Conservation (phyloP, 108 stramenopile species). For the Fragilaria crotonensis region DNA sequence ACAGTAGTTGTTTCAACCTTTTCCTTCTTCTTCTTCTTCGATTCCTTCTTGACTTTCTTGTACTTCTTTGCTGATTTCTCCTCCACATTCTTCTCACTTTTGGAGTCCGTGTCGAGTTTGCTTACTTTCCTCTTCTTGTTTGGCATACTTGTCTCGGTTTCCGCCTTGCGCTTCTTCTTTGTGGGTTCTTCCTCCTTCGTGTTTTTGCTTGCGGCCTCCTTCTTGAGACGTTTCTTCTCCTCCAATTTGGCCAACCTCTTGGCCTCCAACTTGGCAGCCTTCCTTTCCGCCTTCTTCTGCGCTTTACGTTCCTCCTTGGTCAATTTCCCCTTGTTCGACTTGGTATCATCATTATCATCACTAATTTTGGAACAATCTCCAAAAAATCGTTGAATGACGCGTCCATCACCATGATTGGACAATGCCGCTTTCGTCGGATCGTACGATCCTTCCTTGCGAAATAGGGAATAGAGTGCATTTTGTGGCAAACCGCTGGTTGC, state of each 20-base stretch:
- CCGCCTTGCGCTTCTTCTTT: background rate
- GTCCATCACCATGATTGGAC: conserved; percentile 61
- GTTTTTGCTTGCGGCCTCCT: conserved; percentile 15
- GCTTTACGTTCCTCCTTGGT: conserved; percentile 23
- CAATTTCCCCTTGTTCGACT: conserved; percentile 3
- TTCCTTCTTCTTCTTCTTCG: background rate
- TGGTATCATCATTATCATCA: conserved; percentile 8
- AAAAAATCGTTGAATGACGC: conserved; percentile 73
- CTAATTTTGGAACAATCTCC: conserved; percentile 29
- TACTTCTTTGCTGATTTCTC: background rate
- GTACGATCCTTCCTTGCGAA: conserved; percentile 66
- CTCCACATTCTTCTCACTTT: background rate
- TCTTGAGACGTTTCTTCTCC: conserved; percentile 38
- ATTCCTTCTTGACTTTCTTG: background rate
- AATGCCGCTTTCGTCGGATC: conserved; percentile 28
- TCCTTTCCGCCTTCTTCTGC: conserved; percentile 37
- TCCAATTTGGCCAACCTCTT: conserved; percentile 58
- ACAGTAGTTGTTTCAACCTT: background rate
- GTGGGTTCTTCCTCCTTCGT: background rate
- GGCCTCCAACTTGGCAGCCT: conserved; percentile 37
- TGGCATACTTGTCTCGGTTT: background rate
- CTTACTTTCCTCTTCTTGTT: background rate
- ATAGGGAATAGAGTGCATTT: conserved; percentile 70
- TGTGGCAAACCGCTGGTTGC: conserved; percentile 64
- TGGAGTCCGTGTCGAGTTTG: background rate